These are phyloP conservation scores for Pseudogymnoascus sp. DNA, from an alignment of 2,329 filamentous ascomycete species.

Conservation along the genomic window DNA sequence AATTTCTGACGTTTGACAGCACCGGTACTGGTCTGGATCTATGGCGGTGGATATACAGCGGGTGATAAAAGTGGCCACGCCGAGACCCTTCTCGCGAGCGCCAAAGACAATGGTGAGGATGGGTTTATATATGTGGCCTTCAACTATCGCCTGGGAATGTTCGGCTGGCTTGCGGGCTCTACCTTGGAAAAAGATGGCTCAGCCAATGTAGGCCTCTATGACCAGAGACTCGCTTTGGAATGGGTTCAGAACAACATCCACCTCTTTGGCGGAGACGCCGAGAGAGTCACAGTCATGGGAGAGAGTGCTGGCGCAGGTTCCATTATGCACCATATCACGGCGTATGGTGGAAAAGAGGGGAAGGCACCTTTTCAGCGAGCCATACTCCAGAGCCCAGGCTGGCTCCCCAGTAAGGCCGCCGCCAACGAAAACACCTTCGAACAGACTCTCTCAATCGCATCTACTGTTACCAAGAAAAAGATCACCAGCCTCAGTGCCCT, in stretches of 20 bases:
- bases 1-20: slow-evolving; percentile 11
- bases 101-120: slow-evolving; percentile 24
- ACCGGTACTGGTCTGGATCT: slow-evolving; percentile 43
- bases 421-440: slow-evolving; percentile 5
- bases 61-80: slow-evolving; percentile 34
- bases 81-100: slow-evolving; percentile 31
- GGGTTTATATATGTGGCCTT: slow-evolving; percentile 30
- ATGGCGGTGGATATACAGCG: slow-evolving; percentile 39
- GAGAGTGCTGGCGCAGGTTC: slow-evolving; percentile 42
- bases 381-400: slow-evolving; percentile 16
- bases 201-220: slow-evolving; percentile 42
- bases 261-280: slow-evolving; percentile 45
- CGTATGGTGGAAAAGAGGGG: slow-evolving; percentile 35
- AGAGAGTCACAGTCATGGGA: slow-evolving; percentile 42
- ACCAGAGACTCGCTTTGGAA: slow-evolving; percentile 47
- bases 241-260: slow-evolving; percentile 49
- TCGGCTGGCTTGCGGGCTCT: slow-evolving; percentile 32
- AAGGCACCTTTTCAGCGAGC: slow-evolving; percentile 31
- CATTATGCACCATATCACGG: slow-evolving; percentile 42
- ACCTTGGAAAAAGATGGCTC: slow-evolving; percentile 35
- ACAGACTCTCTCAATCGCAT: slow-evolving; percentile 2
- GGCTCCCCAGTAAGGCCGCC: slow-evolving; percentile 7
- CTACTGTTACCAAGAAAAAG: slow-evolving; percentile 7
- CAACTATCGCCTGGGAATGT: slow-evolving; percentile 31
- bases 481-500: slow-evolving; percentile 14